Evolutionary conservation across 176 grass and related monocot species (phyloP), one percentile per base, ranked within the genome.

Genomic region (Phyllostachys edulis): DNA sequence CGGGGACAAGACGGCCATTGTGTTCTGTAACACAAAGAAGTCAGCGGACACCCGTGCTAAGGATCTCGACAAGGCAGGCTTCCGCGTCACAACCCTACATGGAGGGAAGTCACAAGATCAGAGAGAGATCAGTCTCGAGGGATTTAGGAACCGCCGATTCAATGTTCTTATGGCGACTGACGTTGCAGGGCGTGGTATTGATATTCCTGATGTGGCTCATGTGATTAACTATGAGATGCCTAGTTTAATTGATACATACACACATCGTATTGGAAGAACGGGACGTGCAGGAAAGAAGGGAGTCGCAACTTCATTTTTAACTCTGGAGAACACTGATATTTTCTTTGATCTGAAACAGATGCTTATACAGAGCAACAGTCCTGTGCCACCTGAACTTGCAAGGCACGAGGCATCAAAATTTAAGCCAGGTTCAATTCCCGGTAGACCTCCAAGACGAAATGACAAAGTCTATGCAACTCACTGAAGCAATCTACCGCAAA

Each of bases 271-370:
- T 83, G 96, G 96, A 71, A 88, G 96, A 68, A 98, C 96, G 5
- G 96, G 96, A 1, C 92, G 96, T 73, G 96, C 96, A 69, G 96
- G 96, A 87, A 98, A 95, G 85, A 98, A 92, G 38, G 96, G 96
- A 64, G 73, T 72, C 5, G 96, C 96, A 9, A 98, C 93, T 62
- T 91, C 96, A 24, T 98, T 98, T 90, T 76, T 98, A 38, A 98
- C 96, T 37, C 79, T 92, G 54, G 85, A 90, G 7, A 94, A 95
- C 71, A 86, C 70, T 64, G 96, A 95, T 24, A 88, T 95, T 85
- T 98, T 98, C 90, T 98, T 91, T 87, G 96, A 95, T 84, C 88
- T 98, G 85, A 98, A 98, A 86, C 92, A 98, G 82, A 98, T 98
- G 93, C 90, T 98, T 79, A 90, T 89, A 55, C 96, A 98, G 73